Evolutionary conservation across 352 stramenopile species (phyloP).

Genomic region (Pythium volutum): DNA sequence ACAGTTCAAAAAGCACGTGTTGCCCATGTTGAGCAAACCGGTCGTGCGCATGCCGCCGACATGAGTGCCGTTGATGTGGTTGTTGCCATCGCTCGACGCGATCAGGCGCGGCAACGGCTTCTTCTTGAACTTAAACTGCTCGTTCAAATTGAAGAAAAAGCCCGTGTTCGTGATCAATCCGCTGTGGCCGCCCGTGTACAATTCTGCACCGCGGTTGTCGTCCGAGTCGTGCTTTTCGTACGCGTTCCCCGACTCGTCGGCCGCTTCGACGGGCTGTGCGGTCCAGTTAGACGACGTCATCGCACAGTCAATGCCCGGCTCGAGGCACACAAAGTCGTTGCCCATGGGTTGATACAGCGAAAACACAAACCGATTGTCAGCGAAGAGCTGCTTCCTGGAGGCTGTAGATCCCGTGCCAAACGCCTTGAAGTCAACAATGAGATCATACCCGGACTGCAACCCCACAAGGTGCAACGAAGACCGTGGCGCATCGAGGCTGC

Average conservation of each 20-base stretch:
- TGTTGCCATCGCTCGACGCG: conserved; percentile 8
- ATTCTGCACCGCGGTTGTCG: conserved; percentile 5
- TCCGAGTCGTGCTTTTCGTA: conserved; percentile 12
- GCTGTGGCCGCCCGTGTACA: conserved; percentile 19
- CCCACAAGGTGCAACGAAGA: conserved; percentile 40
- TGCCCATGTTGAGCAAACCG: conserved; percentile 78
- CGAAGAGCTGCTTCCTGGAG: conserved; percentile 22
- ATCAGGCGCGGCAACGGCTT: conserved; percentile 29
- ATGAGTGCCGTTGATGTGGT: not conserved
- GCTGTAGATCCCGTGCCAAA: conserved; percentile 25
- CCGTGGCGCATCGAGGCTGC: conserved; percentile 38
- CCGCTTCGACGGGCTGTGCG: conserved; percentile 24
- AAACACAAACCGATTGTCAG: conserved; percentile 34
- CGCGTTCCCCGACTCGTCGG: conserved; percentile 9
- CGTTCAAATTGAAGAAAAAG: conserved; percentile 30
- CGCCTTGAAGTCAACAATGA: conserved; percentile 69
- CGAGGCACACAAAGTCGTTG: conserved; percentile 57
- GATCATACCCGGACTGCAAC: conserved; percentile 48
- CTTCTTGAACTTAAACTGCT: conserved; percentile 28
- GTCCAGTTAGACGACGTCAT: conserved; percentile 35
- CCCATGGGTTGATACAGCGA: conserved; percentile 49
- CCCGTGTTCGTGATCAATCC: conserved; percentile 19
- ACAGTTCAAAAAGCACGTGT: conserved; percentile 89
- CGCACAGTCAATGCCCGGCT: conserved; percentile 30
- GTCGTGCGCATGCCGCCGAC: conserved; percentile 49